Percentiles rank a stretch among this genome's conserved stretches.
These are phyloP conservation scores for Chaetoscypha palmicola DNA, from an alignment of 2,329 filamentous ascomycete species.

Conservation along the genomic window DNA sequence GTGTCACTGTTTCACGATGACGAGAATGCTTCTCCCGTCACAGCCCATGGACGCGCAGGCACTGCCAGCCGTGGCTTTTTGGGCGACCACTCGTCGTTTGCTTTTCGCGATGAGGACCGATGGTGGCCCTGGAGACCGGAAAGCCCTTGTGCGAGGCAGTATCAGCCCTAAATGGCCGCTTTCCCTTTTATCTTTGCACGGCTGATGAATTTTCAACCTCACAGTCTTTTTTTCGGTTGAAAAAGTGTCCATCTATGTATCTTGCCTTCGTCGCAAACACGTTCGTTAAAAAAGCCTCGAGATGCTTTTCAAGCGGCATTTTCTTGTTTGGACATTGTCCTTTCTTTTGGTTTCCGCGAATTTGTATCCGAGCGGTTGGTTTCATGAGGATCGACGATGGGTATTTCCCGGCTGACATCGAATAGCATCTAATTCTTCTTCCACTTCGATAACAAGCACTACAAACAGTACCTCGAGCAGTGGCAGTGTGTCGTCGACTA, in stretches of 20 bases:
- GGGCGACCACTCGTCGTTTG: background rate
- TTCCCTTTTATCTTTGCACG: background rate
- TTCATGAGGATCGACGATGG: background rate
- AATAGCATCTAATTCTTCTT: background rate
- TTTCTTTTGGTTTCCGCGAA: background rate
- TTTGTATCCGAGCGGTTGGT: background rate
- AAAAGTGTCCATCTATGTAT: no score
- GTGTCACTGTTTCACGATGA: background rate
- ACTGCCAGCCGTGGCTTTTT: conserved; percentile 3
- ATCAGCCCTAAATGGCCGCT: conserved; percentile 4
- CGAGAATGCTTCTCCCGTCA: background rate
- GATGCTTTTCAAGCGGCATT: conserved; percentile 1
- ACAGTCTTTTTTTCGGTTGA: background rate
- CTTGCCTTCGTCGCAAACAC: background rate
- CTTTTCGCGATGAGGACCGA: background rate
- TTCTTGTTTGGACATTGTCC: background rate
- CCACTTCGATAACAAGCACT: background rate
- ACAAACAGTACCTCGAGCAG: background rate
- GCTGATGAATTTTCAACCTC: background rate
- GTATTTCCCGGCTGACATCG: background rate
- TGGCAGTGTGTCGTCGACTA: background rate
- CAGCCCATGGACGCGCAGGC: background rate
- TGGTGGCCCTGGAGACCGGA: background rate
- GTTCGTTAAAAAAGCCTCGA: conserved; percentile 3
- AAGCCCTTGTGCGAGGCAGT: background rate